These are phyloP conservation scores for Dioscorea alata DNA, from an alignment of 106 monocot species.

Conservation along the genomic window DNA sequence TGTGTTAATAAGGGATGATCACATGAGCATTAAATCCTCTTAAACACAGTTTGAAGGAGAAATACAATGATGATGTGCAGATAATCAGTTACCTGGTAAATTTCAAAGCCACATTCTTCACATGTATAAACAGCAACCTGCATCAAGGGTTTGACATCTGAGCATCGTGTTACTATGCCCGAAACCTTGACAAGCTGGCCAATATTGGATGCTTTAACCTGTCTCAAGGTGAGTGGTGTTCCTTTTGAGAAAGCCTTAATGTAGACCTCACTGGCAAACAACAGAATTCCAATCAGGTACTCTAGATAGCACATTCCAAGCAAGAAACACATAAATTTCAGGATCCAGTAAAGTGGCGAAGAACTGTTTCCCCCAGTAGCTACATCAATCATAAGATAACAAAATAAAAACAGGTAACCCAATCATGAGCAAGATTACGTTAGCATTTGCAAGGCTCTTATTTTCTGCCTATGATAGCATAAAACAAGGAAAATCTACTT, in stretches of 20 bases:
- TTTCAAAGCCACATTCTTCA: constrained; percentile 98
- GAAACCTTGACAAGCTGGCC: constrained; percentile 96
- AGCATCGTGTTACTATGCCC: constrained; percentile 94
- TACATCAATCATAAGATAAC: too few relatives aligned
- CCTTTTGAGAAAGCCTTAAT: constrained; percentile 91
- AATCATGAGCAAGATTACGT: too few relatives aligned
- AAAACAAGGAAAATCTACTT: too few relatives aligned
- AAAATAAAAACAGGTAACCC: too few relatives aligned
- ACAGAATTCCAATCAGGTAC: background rate
- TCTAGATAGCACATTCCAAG: too few relatives aligned
- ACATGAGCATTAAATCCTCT: too few relatives aligned
- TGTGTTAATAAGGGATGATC: too few relatives aligned
- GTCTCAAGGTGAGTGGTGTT: constrained; percentile 72
- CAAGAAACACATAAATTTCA: background rate
- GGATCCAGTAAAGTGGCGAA: background rate
- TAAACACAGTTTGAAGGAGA: too few relatives aligned
- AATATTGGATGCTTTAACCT: constrained; percentile 93
- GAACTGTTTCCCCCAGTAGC: too few relatives aligned
- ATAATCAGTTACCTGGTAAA: constrained; percentile 72
- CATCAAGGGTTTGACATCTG: constrained; percentile 98
- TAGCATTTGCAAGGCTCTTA: too few relatives aligned
- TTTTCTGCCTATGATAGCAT: too few relatives aligned
- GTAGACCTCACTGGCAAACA: constrained; percentile 74
- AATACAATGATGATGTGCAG: background rate
- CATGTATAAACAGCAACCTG: constrained; percentile 99